These are phyloP conservation scores for Rhodotorula graminis DNA, from an alignment of 768 basidiomycete genomes.

Conservation along the genomic window DNA sequence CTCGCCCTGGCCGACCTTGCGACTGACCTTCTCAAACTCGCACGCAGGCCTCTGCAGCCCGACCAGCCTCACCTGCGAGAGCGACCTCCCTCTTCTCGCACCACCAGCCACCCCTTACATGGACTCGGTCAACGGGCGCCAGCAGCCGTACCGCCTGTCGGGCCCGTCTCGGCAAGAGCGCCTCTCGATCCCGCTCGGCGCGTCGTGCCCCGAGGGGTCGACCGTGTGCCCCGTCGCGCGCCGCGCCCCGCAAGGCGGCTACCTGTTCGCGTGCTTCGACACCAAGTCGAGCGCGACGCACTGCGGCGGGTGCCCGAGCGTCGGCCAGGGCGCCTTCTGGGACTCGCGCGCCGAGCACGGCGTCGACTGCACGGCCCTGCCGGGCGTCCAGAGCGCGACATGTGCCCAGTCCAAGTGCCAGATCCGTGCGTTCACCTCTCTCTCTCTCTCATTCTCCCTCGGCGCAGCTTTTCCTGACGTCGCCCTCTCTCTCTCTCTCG, in stretches of 20 bases:
- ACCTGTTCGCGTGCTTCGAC: conserved; percentile 42
- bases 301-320: conserved; percentile 43
- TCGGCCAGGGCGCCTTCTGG: conserved; percentile 13
- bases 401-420: conserved; percentile 40
- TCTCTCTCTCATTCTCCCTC: no score
- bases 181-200: conserved; percentile 10
- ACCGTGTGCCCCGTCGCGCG: conserved; percentile 15
- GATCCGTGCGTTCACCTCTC: conserved; percentile 16
- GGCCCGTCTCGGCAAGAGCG: neutral
- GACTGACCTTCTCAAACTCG: neutral
- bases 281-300: conserved; percentile 39
- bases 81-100: neutral
- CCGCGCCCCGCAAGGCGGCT: neutral
- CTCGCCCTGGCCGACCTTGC: no score
- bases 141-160: neutral
- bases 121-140: neutral
- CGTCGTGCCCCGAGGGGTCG: conserved; percentile 25
- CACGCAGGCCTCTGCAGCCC: neutral
- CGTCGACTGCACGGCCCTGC: conserved; percentile 42
- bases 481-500: neutral
- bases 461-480: no score
- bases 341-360: conserved; percentile 1
- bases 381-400: conserved; percentile 38
- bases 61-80: neutral
- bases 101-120: neutral